Base-by-base conservation (phyloP, 768 basidiomycete genomes). In the Gymnopilus junonius region DNA sequence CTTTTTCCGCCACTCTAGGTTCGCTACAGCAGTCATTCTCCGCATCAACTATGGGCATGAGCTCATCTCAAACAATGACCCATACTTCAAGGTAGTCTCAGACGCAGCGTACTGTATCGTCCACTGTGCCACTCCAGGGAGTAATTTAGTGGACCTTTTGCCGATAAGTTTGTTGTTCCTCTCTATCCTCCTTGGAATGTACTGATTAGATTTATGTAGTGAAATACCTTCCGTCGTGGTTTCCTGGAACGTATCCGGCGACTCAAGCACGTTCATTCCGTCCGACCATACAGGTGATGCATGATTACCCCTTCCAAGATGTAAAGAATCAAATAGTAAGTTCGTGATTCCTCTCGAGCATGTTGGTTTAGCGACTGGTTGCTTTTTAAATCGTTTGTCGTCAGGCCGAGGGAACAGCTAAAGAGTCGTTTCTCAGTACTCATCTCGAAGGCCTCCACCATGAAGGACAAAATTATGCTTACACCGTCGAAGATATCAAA, bases 221-320 rank as follows among this genome's bases (percentile, higher is more conserved):
- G 66, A 76, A 77, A 45, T 72, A 86, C 62, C 68, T 87, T 34
- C 87, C 87, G 15, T 74, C 76, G 15, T 88, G 87, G 87, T 78
- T 87, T 63, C 87, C 87, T 23, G 86, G 86, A 29, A 85, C 86
- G 21, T 75, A 71, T 14, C 87, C 87, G 75, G 82, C 84, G 67
- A 70, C 66, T 61, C 81, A 74, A 66, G 87, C 86, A 0, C 76
- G 73, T 37, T 74, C 74, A 35, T 87, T 83, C 82, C 76, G 77
- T 29, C 72, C 74, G 1, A 84, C 81, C 0, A 75, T 87, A 31
- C 66, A 73, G 25, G 76, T 85, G 39, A 78, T 85, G 81, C 83
- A 85, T 31, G 77, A 83, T 20, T 76, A 75, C 59, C 87, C 87
- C 5, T 78, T 82, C 67, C 76, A 80, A 37, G 83, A 81, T 53